phyloP scores from a whole-genome alignment of 2,329 filamentous ascomycete species.

The Colletotrichum sojae region DNA sequence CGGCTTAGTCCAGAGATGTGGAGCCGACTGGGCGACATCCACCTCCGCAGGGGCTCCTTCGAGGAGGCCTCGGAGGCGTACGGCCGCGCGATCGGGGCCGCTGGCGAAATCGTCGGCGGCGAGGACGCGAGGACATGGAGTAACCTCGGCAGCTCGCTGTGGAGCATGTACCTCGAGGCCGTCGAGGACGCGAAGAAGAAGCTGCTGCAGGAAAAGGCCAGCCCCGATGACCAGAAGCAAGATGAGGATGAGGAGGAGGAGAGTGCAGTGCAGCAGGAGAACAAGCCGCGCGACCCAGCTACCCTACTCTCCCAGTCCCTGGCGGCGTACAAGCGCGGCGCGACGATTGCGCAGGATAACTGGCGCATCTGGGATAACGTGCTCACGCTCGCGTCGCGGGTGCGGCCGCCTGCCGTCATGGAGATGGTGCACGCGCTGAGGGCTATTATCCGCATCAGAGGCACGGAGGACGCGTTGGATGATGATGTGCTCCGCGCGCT shows the following conservation, averaged over 20 bases:
- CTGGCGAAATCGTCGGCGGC: conserved; percentile 77
- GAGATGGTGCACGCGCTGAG: conserved; percentile 84
- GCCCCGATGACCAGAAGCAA: conserved; percentile 43
- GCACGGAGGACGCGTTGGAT: conserved; percentile 86
- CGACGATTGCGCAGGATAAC: conserved; percentile 85
- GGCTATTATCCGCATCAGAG: conserved; percentile 82
- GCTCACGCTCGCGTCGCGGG: conserved; percentile 85
- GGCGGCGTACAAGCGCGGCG: conserved; percentile 88
- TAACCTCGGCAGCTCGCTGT: conserved; percentile 89
- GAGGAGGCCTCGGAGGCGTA: conserved; percentile 87
- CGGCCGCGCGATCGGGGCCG: conserved; percentile 80
- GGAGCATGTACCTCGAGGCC: conserved; percentile 75
- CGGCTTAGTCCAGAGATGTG: conserved; percentile 86
- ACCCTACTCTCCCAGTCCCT: conserved; percentile 81
- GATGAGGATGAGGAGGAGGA: conserved; percentile 42
- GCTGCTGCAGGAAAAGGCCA: conserved; percentile 40
- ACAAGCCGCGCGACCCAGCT: conserved; percentile 63
- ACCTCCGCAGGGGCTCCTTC: conserved; percentile 83
- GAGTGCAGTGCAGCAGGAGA: conserved; percentile 2
- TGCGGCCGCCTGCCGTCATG: conserved; percentile 79
- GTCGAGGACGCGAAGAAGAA: conserved; percentile 53
- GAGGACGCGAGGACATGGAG: conserved; percentile 94
- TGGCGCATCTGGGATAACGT: conserved; percentile 98
- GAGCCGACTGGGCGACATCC: conserved; percentile 92
- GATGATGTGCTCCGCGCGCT: conserved; percentile 78